Percentiles rank a stretch among this genome's conserved stretches.
These are phyloP conservation scores for Trichoderma atroviride DNA, from an alignment of 2,329 filamentous ascomycete species.

Conservation along the genomic window DNA sequence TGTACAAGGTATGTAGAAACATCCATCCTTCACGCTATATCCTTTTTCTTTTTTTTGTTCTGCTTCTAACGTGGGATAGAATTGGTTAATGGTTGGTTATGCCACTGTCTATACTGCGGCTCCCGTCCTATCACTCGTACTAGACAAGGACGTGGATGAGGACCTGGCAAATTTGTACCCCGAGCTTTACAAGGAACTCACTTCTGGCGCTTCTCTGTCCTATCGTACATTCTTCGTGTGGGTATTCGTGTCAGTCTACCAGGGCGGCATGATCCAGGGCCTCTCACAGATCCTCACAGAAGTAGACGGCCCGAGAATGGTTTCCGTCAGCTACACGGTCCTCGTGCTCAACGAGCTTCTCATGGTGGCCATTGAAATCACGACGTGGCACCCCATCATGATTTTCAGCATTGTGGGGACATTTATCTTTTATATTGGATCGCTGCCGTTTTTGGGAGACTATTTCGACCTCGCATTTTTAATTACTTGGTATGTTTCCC, in stretches of 20 bases:
- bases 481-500: conserved; percentile 60
- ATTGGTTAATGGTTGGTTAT: conserved; percentile 97
- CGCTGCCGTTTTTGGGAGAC: conserved; percentile 80
- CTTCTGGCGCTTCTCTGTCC: conserved; percentile 79
- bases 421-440: conserved; percentile 75
- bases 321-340: conserved; percentile 88
- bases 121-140: conserved; percentile 88
- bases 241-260: conserved; percentile 93
- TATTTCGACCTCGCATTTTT: conserved; percentile 89
- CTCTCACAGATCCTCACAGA: conserved; percentile 85
- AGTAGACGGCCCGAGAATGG: conserved; percentile 73
- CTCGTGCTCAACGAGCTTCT: conserved; percentile 91
- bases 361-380: conserved; percentile 97
- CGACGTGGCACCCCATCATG: conserved; percentile 96
- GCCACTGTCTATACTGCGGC: conserved; percentile 93
- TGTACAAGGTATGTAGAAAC: conserved; percentile 69
- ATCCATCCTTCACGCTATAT: no score
- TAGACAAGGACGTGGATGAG: conserved; percentile 95
- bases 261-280: conserved; percentile 95
- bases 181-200: conserved; percentile 97
- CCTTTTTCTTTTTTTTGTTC: background rate
- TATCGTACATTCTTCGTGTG: conserved; percentile 97
- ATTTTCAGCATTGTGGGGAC: conserved; percentile 82
- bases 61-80: conserved; percentile 47
- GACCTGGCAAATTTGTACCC: conserved; percentile 92